Evolutionary conservation across 2,329 filamentous ascomycete genomes (phyloP), one percentile per base, ranked within the genome.

Genomic region (Ophiostoma piceae): DNA sequence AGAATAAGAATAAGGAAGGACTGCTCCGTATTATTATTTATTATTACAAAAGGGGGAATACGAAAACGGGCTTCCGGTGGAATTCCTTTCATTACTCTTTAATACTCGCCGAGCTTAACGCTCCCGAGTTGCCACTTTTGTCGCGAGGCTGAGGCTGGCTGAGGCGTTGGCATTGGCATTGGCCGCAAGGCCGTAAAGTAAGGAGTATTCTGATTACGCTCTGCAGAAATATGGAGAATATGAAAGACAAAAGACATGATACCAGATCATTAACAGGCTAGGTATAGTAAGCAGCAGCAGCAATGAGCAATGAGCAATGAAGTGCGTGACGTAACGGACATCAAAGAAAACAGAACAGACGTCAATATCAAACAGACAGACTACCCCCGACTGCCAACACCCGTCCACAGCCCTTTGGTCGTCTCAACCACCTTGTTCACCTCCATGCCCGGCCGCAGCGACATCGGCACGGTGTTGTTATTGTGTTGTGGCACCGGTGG

Each of bases 341-440:
- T 29, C 26, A 29, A 29, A 29, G 26, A 29, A 29, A 29, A 29
- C 26, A 29, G 26, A 29, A 29, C 26, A 29, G 26, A 29, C 26
- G 26, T 29, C 26, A 29, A 29, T 2, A 29, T 29, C 26, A 39
- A 67, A 51, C n/a, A n/a, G n/a, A n/a, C n/a, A 19, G n/a, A 51
- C 32, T 70, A 75, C 35, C 75, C 73, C 65, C 76, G 70, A 57
- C 73, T 75, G 35, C 73, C 76, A 5, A 74, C 71, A 11, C 77
- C 78, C 68, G 78, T 85, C 88, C 88, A 90, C 70, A 90, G 77
- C 1, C 87, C 87, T 74, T 86, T 88, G 47, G 84, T 87, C 37
- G 87, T 88, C 78, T 89, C 86, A n/a, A 87, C 79, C 16, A 88
- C 81, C 73, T 82, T 83, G 77, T 87, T 87, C 66, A 80, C 83